Evolutionary conservation across 805 yeast species (phyloP).

Genomic region (Saccharomycodes ludwigii): DNA sequence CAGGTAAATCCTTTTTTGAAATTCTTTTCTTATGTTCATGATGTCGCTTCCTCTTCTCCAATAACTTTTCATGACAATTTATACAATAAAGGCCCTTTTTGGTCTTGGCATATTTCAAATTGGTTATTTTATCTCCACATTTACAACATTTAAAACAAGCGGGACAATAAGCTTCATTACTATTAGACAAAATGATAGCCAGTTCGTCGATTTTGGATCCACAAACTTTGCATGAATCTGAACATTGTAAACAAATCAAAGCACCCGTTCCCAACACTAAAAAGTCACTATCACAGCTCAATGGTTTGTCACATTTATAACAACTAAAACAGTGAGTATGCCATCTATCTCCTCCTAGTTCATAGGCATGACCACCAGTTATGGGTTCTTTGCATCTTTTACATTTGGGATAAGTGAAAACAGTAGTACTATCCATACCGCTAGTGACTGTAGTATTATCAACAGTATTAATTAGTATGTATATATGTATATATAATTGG

Average conservation of each 20-base stretch:
- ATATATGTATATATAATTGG: neutral
- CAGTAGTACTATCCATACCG: no score
- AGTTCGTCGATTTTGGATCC: slow-evolving; percentile 78
- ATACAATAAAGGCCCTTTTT: slow-evolving; percentile 88
- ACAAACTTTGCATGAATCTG: slow-evolving; percentile 83
- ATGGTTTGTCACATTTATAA: slow-evolving; percentile 62
- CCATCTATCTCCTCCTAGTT: slow-evolving; percentile 91
- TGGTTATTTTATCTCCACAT: slow-evolving; percentile 77
- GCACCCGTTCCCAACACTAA: slow-evolving; percentile 88
- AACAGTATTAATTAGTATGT: neutral
- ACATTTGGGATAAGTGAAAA: no score
- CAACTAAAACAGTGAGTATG: slow-evolving; percentile 88
- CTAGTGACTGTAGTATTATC: neutral
- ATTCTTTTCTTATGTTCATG: slow-evolving; percentile 27
- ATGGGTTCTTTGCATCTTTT: slow-evolving; percentile 41
- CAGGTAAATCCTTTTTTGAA: slow-evolving; percentile 15
- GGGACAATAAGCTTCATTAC: slow-evolving; percentile 90
- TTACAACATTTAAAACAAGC: slow-evolving; percentile 81
- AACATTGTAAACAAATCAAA: slow-evolving; percentile 79
- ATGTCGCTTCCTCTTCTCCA: slow-evolving; percentile 62
- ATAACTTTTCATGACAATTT: slow-evolving; percentile 74
- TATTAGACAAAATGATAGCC: slow-evolving; percentile 69
- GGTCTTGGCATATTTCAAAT: slow-evolving; percentile 83
- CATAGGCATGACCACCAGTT: slow-evolving; percentile 88
- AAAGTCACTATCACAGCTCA: slow-evolving; percentile 84